Evolutionary conservation across 164 flowering plant genomes (phyloP), one percentile per base, ranked within the genome.

Genomic region (Annona cherimola): DNA sequence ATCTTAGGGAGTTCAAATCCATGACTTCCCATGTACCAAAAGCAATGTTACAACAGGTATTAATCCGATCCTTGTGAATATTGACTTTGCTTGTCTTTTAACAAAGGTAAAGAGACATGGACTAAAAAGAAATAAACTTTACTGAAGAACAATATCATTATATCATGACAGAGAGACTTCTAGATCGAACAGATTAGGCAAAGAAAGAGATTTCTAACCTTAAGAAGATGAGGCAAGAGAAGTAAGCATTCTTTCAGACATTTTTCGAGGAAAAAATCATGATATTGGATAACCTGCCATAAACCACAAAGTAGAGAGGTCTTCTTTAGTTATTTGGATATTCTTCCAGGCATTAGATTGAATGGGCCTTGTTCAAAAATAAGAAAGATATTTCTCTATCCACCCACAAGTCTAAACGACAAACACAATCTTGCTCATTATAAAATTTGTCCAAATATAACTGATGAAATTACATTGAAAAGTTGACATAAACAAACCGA

Each of bases 221-320:
- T 91, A 67, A 96, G 84, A 79, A 96, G 84, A 65, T 86, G 87
- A 42, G 99, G 99, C 77, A 86, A 86, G 74, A 92, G 97, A 72
- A 96, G 94, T 81, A 93, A 77, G 69, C 99, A 96, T 78, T 92
- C 98, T 79, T 89, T 85, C 70, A 93, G 79, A 79, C 99, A 93
- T 85, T 92, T 93, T 41, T 89, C 90, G 43, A 96, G 98, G 80
- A 96, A 96, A 78, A 89, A 81, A 69, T 96, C 97, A 77, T 92
- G 98, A 77, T 82, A 85, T 57, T 88, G 92, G 71, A 96, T 87
- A 74, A 96, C 97, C 99, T 96, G 90, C 66, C 70, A 75, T 45
- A 45, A 40, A 72, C 43, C 63, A 63, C 41, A 42, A 44, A 46
- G 35, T 50, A 63, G 66, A 5, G 39, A 39, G 19, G 14, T 66